Conservation (phyloP, 257 asterid genomes). For the Orobanche coerulescens region DNA sequence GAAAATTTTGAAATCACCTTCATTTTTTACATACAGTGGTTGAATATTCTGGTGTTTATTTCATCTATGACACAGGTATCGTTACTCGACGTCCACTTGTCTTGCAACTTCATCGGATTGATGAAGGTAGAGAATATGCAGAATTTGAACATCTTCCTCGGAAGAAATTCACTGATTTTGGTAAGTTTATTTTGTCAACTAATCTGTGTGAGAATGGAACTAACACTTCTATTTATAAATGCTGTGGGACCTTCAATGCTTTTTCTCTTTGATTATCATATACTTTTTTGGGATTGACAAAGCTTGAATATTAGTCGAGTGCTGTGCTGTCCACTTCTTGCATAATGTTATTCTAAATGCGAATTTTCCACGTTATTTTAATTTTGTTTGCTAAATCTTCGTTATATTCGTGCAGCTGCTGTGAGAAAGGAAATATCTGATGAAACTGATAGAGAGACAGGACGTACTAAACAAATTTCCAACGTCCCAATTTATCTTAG, state of each 20-base stretch:
- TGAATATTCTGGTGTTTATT: conserved; percentile 7
- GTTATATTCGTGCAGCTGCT: conserved; percentile 57
- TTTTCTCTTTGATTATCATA: background rate
- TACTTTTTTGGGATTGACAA: background rate
- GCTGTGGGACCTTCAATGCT: background rate
- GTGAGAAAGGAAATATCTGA: conserved; percentile 87
- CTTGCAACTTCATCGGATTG: conserved; percentile 85
- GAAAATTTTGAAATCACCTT: background rate
- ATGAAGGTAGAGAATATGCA: conserved; percentile 92
- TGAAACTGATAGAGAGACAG: conserved; percentile 97
- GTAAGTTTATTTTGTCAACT: conserved; percentile 33
- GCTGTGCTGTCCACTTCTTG: background rate
- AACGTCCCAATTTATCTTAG: conserved; percentile 94
- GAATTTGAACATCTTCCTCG: conserved; percentile 93
- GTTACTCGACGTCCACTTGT: conserved; percentile 98
- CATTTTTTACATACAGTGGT: background rate
- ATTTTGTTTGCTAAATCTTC: conserved; percentile 16
- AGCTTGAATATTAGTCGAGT: background rate
- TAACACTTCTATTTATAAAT: background rate
- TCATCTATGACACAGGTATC: conserved; percentile 48
- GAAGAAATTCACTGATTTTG: conserved; percentile 82
- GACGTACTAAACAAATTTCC: conserved; percentile 73
- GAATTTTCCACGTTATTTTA: background rate
- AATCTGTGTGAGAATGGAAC: background rate
- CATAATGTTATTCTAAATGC: background rate